Evolutionary conservation across 495 filamentous ascomycete genomes (phyloP).

Genomic region (Neurospora sp.): DNA sequence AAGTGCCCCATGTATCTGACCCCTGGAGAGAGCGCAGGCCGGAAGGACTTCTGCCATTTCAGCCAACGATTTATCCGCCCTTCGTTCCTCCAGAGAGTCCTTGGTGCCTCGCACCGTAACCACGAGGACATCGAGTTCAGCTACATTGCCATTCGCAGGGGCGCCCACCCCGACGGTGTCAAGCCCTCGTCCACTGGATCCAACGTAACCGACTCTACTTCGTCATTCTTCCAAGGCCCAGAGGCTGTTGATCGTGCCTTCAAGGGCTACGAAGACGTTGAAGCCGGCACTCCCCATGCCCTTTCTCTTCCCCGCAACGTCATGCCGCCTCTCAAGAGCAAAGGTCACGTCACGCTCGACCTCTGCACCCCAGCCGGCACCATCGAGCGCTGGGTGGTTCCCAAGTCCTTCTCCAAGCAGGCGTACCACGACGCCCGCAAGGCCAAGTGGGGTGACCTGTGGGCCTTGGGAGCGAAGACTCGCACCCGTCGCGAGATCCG

Average conservation of each 20-base stretch:
- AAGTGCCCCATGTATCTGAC: slow-evolving; percentile 79
- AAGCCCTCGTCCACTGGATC: slow-evolving; percentile 21
- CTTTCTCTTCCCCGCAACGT: slow-evolving; percentile 70
- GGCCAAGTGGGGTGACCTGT: slow-evolving; percentile 82
- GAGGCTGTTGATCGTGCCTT: slow-evolving; percentile 26
- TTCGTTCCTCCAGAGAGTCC: slow-evolving; percentile 65
- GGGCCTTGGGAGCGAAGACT: slow-evolving; percentile 92
- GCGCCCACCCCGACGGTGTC: slow-evolving; percentile 36
- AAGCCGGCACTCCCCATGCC: slow-evolving; percentile 33
- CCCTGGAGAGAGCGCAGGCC: slow-evolving; percentile 53
- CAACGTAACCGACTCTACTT: background rate
- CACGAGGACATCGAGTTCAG: slow-evolving; percentile 87
- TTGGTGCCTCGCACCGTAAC: slow-evolving; percentile 58
- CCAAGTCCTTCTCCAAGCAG: slow-evolving; percentile 64
- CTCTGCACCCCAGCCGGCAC: slow-evolving; percentile 76
- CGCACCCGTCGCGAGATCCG: slow-evolving; percentile 50
- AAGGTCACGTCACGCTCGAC: slow-evolving; percentile 80
- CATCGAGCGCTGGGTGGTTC: slow-evolving; percentile 92
- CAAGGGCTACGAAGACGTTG: slow-evolving; percentile 27
- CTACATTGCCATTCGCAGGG: slow-evolving; percentile 79
- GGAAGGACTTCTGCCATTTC: slow-evolving; percentile 90
- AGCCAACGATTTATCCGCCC: slow-evolving; percentile 80
- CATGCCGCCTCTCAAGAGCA: slow-evolving; percentile 72
- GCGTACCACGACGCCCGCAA: slow-evolving; percentile 91
- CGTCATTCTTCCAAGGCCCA: slow-evolving; percentile 10